Base-by-base conservation (phyloP, 164 flowering plant species). In the Santalum album region DNA sequence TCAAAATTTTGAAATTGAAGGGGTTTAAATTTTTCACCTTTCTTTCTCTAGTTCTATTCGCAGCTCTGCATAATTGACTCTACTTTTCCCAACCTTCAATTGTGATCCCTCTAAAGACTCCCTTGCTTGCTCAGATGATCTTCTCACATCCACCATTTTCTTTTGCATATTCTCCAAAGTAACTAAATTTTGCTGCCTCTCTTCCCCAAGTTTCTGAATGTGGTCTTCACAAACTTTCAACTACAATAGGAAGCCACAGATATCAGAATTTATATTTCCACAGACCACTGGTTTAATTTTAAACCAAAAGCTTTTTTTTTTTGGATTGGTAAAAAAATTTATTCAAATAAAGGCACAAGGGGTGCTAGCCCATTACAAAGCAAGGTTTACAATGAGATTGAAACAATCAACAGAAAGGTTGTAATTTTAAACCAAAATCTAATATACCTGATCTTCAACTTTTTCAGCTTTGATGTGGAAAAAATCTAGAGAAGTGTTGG, bases 361-460 rank as follows among this genome's bases (percentile, higher is more conserved):
- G n/a, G n/a, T n/a, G n/a, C n/a, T n/a, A n/a, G n/a, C n/a, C n/a
- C n/a, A n/a, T n/a, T 43, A 20, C 21, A 16, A 43, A 43, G 5
- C 12, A 16, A 43, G 47, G 5, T 6, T 3, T 19, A 5, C 19
- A 43, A 20, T 17, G 21, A 17, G 25, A 26, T 20, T 42, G 15
- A 23, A 60, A 1, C 22, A 1, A 17, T 1, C 18, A 63, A 3
- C 3, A 5, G 50, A 12, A 20, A 6, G 1, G 27, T 15, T 17
- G 16, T 2, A 42, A 14, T 21, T 22, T 17, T 9, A 46, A 7
- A 47, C 16, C 14, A 29, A 32, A 18, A 22, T 7, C 1, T 32
- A 29, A 53, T 22, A 39, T 69, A 94, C 99, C 89, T 94, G 97
- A 46, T 94, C 90, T 58, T 78, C 87, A 55, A 94, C 68, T 64